Conservation (phyloP, 805 yeast species). For the Spathaspora boniae region DNA sequence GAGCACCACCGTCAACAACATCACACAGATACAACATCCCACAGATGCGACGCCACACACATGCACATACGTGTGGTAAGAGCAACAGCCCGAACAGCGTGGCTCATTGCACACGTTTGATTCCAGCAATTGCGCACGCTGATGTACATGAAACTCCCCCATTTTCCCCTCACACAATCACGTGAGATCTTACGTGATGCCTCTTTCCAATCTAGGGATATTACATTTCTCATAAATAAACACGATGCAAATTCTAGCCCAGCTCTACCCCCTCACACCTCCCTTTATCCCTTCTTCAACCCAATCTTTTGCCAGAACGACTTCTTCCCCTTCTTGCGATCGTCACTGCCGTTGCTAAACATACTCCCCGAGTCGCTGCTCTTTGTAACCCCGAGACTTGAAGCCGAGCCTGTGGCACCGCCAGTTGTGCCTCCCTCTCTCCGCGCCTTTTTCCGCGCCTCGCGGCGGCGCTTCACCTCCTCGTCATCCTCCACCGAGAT, state of each 20-base stretch:
- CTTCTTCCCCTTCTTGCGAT: constrained; percentile 12
- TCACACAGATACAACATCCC: too few species aligned
- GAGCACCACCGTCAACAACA: too few species aligned
- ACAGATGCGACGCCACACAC: too few species aligned
- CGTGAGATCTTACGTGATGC: not conserved
- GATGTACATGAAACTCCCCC: too few species aligned
- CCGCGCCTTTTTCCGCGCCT: constrained; percentile 6
- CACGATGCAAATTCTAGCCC: not conserved
- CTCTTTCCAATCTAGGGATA: not conserved
- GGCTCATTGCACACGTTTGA: not conserved
- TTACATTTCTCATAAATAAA: not conserved
- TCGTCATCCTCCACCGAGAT: constrained; percentile 33
- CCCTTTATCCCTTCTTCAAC: constrained; percentile 15
- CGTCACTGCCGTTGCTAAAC: not conserved
- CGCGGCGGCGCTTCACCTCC: constrained; percentile 15
- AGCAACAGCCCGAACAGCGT: too few species aligned
- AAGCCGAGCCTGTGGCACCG: not conserved
- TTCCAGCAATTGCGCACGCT: not conserved
- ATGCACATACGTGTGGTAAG: too few species aligned
- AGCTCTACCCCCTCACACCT: not conserved
- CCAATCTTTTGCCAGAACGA: constrained; percentile 24
- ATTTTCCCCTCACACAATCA: too few species aligned
- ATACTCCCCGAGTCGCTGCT: constrained; percentile 4
- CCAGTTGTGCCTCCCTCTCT: constrained; percentile 1
- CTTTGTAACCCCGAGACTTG: not conserved